Conservation (phyloP, 306 rosid genomes). For the Casuarina equisetifolia region DNA sequence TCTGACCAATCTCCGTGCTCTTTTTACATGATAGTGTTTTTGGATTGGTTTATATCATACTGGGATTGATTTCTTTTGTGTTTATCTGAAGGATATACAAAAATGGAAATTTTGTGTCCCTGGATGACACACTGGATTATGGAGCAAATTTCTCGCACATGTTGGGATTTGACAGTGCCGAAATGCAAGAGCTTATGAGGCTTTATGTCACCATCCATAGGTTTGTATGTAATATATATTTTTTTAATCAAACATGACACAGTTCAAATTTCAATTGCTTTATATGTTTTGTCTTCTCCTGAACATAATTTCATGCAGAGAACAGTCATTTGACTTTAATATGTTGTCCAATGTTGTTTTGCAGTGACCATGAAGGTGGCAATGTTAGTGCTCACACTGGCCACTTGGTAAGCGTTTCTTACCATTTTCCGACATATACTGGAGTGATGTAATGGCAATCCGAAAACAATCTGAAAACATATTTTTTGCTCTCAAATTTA, state of each 20-base stretch:
- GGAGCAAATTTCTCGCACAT: conserved; percentile 91
- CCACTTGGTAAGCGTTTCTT: conserved; percentile 61
- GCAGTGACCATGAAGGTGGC: conserved; percentile 99
- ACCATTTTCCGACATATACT: not conserved
- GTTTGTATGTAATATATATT: conserved; percentile 43
- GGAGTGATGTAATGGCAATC: not conserved
- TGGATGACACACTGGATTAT: conserved; percentile 85
- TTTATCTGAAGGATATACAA: conserved; percentile 68
- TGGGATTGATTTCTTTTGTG: conserved; percentile 26
- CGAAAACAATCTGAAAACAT: conserved; percentile 19
- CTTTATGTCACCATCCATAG: conserved; percentile 93
- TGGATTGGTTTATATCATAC: conserved; percentile 22
- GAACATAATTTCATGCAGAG: conserved; percentile 10
- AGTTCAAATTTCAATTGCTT: conserved; percentile 13
- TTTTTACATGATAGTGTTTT: conserved; percentile 7
- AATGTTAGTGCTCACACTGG: conserved; percentile 98
- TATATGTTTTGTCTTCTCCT: conserved; percentile 13
- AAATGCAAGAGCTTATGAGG: conserved; percentile 94
- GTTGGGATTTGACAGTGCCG: conserved; percentile 88
- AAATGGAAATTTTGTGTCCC: conserved; percentile 68
- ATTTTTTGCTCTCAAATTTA: not conserved
- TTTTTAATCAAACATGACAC: not conserved
- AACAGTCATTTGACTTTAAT: not conserved
- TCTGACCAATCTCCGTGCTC: not conserved
- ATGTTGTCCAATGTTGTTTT: conserved; percentile 28